Evolutionary conservation across 495 filamentous ascomycete species (phyloP).

Genomic region (Aeminium ludgeri): DNA sequence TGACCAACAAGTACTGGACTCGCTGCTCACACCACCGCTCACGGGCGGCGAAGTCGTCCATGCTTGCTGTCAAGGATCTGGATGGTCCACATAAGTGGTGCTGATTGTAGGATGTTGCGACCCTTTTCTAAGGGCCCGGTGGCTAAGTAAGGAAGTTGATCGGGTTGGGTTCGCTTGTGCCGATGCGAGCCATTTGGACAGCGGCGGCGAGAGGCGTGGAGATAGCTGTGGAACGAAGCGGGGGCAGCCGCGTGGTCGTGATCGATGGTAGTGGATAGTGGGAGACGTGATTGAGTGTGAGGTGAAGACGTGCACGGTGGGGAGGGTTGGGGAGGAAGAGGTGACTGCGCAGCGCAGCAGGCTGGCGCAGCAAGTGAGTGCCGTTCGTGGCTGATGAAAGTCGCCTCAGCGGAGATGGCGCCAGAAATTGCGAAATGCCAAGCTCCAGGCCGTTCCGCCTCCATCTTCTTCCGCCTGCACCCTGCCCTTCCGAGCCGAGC

Average conservation of each 20-base stretch:
- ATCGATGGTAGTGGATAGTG: background rate
- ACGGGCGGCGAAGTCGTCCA: conserved; percentile 11
- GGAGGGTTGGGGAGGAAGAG: background rate
- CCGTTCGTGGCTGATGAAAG: no score
- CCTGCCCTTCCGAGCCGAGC: no score
- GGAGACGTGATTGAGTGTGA: background rate
- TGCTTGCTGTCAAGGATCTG: conserved; percentile 5
- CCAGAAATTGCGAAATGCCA: background rate
- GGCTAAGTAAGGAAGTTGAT: conserved; percentile 38
- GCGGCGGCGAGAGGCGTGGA: conserved; percentile 6
- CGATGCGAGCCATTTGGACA: conserved; percentile 26
- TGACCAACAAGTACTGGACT: conserved; percentile 8
- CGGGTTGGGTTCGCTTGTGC: conserved; percentile 19
- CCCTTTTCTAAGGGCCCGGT: conserved; percentile 33
- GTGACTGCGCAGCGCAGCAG: background rate
- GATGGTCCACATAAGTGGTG: background rate
- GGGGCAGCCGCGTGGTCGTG: background rate
- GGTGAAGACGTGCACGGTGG: no score
- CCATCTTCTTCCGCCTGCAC: no score
- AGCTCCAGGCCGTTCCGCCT: no score
- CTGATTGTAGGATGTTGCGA: conserved; percentile 21
- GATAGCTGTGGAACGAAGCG: conserved; percentile 7
- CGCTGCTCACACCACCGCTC: conserved; percentile 12
- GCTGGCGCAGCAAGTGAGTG: background rate
- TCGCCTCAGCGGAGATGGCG: background rate